These are phyloP conservation scores for Hypoxylon rubiginosum DNA, from an alignment of 2,329 filamentous ascomycete genomes.

Conservation along the genomic window DNA sequence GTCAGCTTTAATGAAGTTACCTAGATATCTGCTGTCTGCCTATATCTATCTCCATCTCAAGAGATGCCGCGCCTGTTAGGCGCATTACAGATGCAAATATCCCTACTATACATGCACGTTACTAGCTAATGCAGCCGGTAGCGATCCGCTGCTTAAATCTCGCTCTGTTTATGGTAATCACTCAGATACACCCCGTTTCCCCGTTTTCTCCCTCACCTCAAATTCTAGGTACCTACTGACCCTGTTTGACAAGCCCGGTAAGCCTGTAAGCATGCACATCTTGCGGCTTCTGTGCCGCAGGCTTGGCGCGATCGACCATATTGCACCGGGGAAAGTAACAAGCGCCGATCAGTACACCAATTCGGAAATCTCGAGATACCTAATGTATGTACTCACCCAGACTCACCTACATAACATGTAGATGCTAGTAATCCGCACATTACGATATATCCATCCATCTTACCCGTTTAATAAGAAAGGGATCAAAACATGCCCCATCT, in stretches of 20 bases:
- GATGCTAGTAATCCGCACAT: slow-evolving; percentile 38
- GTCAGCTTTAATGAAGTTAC: not conserved
- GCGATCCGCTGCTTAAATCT: not conserved
- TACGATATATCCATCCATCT: slow-evolving; percentile 19
- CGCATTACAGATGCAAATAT: not conserved
- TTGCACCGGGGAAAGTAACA: slow-evolving; percentile 29
- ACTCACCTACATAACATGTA: slow-evolving; percentile 1
- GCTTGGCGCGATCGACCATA: slow-evolving; percentile 40
- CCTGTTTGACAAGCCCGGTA: slow-evolving; percentile 12
- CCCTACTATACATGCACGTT: not conserved
- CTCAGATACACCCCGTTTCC: slow-evolving; percentile 15
- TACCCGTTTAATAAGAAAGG: slow-evolving; percentile 11
- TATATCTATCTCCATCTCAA: not conserved
- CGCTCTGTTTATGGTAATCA: slow-evolving; percentile 7
- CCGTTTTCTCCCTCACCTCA: slow-evolving; percentile 30
- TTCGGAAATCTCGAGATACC: slow-evolving; percentile 17
- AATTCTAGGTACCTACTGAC: slow-evolving; percentile 14
- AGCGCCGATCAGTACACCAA: slow-evolving; percentile 36
- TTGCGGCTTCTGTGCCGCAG: slow-evolving; percentile 36
- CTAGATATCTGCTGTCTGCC: no score
- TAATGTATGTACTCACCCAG: slow-evolving; percentile 17
- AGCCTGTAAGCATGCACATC: slow-evolving; percentile 1
- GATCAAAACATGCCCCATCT: slow-evolving; percentile 8
- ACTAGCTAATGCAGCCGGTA: not conserved
- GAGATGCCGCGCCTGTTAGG: not conserved